Evolutionary conservation across 176 grass and related monocot species (phyloP).

Genomic region (Puya raimondii): DNA sequence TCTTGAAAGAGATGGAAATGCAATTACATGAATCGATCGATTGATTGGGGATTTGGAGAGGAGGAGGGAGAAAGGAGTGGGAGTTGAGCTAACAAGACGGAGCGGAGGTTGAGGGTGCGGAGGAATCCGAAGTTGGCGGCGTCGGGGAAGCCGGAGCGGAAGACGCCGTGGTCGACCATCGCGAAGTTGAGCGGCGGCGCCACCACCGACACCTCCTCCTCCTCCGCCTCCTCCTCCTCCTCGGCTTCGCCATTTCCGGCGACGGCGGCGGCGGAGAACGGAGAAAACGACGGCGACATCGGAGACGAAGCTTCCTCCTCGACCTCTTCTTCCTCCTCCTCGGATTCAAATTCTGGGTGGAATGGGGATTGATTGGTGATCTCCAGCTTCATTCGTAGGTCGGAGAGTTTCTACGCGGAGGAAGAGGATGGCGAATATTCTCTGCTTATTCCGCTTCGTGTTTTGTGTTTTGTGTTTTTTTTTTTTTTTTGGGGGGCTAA

Average conservation of each 20-base stretch:
- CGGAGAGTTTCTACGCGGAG: too few species aligned
- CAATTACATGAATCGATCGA: not conserved
- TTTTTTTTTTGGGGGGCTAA: too few species aligned
- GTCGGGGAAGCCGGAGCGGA: slow-evolving; percentile 73
- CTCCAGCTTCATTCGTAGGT: too few species aligned
- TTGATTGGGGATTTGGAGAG: not conserved
- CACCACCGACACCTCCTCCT: not conserved
- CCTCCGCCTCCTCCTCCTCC: not conserved
- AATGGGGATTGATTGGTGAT: too few species aligned
- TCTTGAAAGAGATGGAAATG: not conserved
- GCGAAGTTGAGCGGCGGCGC: slow-evolving; percentile 68
- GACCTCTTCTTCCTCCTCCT: too few species aligned
- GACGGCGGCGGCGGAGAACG: too few species aligned
- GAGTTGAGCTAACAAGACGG: slow-evolving; percentile 43
- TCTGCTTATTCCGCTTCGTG: too few species aligned
- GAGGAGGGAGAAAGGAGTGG: not conserved
- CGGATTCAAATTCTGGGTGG: too few species aligned
- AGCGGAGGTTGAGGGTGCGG: slow-evolving; percentile 47
- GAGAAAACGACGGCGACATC: too few species aligned
- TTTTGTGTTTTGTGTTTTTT: too few species aligned
- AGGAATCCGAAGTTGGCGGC: slow-evolving; percentile 64
- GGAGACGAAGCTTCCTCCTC: too few species aligned
- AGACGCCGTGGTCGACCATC: slow-evolving; percentile 72
- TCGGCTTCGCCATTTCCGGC: slow-evolving; percentile 3
- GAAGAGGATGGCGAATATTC: too few species aligned